Evolutionary conservation across 345 rosid genomes (phyloP), one percentile per base, ranked within the genome.

Genomic region (Geranium brycei): DNA sequence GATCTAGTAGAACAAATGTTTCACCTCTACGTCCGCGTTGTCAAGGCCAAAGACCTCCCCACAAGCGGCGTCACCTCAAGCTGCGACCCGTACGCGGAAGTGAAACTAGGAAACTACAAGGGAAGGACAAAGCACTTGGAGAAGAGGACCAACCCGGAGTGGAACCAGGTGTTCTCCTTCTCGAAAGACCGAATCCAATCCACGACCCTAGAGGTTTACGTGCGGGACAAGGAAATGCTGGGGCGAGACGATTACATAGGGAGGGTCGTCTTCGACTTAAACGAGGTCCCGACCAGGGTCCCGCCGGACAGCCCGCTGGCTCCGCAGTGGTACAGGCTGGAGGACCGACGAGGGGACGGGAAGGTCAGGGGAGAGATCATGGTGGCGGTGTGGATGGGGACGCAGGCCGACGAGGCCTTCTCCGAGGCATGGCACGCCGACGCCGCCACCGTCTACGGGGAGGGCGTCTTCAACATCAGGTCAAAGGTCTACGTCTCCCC

Each of bases 251-350:
- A 89, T 57, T 79, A 84, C 64, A 71, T 86, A 11, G 96, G 98
- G 19, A 81, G 83, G 15, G 86, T 91, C 2, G 73, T 71, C 38
- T 85, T 89, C 64, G 96, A 91, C 73, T 61, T 91, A 67, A 85
- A 89, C 30, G 95, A 91, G 69, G 71, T 89, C 70, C 95, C 98
- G 28, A 85, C 91, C 0, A 80, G 96, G 77, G 96, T 91, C 63
- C 96, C 96, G n/a, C 98, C 98, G 1, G 88, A 91, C 57, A 87
- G 96, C 19, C 96, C 96, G 0, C 70, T 91, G 63, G 98, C 96
- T 64, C 95, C 98, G 3, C 96, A 89, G 64, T 91, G 96, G 98
- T 87, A 84, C 64, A 69, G 86, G 47, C 72, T 89, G 57, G 96
- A 87, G 66, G 89, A 87, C 59, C 71, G 88, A 66, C 78, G 91